Evolutionary conservation across 306 rosid genomes (phyloP).

Genomic region (Casuarina cunninghamiana): DNA sequence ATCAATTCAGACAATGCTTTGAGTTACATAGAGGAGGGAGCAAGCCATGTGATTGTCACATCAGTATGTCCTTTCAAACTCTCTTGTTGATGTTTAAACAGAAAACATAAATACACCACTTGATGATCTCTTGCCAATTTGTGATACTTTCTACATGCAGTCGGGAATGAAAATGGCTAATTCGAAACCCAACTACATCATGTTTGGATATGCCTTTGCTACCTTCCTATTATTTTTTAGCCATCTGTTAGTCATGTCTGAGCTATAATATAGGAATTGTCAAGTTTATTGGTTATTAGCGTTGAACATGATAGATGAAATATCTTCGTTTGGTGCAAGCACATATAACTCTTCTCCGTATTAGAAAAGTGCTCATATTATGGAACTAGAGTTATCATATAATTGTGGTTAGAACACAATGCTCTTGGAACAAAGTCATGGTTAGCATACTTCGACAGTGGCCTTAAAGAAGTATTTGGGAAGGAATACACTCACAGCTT

Average conservation of each 20-base stretch:
- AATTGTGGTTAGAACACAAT: neutral
- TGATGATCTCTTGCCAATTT: neutral
- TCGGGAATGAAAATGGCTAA: slow-evolving; percentile 3
- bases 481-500: neutral
- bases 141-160: neutral
- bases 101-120: neutral
- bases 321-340: neutral
- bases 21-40: slow-evolving; percentile 80
- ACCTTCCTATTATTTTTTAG: neutral
- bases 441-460: neutral
- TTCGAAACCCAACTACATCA: neutral
- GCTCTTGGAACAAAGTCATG: neutral
- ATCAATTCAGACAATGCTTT: slow-evolving; percentile 82
- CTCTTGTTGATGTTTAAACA: slow-evolving; percentile 12
- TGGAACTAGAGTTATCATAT: neutral
- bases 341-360: neutral
- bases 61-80: slow-evolving; percentile 49
- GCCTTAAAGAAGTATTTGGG: no score
- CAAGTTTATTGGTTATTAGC: neutral
- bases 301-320: neutral
- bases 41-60: slow-evolving; percentile 95
- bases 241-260: neutral
- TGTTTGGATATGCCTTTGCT: neutral
- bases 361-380: neutral
- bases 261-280: neutral